A percentile compares a stretch with the other conserved stretches of the same genome.
Conservation (phyloP, 768 basidiomycete genomes). For the Lactarius trivialis region DNA sequence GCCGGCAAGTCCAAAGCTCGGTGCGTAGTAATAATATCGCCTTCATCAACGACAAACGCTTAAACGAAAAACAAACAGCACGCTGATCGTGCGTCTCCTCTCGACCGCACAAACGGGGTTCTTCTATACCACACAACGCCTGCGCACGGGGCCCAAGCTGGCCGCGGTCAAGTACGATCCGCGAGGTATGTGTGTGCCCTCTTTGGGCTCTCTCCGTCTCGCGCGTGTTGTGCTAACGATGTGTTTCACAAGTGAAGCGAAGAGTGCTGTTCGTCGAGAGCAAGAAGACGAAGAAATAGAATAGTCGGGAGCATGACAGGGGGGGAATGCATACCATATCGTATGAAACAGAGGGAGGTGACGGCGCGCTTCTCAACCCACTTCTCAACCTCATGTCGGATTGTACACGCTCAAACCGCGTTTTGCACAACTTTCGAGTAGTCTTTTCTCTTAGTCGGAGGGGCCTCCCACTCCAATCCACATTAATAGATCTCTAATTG, state of each 20-base stretch:
- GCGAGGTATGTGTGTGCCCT: constrained; percentile 44
- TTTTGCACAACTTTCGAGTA: not conserved
- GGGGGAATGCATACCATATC: not conserved
- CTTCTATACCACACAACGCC: constrained; percentile 80
- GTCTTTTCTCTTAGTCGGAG: not conserved
- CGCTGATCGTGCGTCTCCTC: constrained; percentile 78
- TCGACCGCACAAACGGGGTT: constrained; percentile 89
- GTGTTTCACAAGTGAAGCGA: constrained; percentile 46
- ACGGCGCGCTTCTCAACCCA: not conserved
- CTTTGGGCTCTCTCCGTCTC: not conserved
- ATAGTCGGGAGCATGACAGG: not conserved
- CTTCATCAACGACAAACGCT: not conserved
- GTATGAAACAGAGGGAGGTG: not conserved
- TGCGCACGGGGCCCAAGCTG: constrained; percentile 68
- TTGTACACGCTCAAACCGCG: not conserved
- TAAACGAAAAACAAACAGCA: constrained; percentile 38
- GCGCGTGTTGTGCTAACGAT: not conserved
- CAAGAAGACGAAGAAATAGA: constrained; percentile 56
- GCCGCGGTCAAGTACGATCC: constrained; percentile 93
- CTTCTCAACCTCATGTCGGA: not conserved
- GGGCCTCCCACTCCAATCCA: not conserved
- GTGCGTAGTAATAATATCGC: constrained; percentile 29
- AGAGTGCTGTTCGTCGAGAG: constrained; percentile 76
- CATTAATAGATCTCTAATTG: not conserved
- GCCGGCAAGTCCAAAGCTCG: constrained; percentile 57